phyloP scores from a whole-genome alignment of 306 rosid genomes.

The Citrullus amarus region DNA sequence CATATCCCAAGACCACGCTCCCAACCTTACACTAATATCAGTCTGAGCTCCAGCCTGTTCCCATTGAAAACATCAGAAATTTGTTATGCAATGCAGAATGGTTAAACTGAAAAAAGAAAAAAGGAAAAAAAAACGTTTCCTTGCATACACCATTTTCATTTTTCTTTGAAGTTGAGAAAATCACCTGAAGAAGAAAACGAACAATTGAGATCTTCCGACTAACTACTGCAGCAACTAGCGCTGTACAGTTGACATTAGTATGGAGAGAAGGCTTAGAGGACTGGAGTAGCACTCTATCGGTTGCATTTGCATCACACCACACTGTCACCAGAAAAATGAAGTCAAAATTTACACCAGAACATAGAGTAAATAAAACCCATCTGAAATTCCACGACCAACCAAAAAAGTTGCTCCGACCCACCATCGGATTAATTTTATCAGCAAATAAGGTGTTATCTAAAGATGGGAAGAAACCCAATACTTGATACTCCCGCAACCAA shows the following conservation, averaged over 20 bases:
- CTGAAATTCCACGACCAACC: not conserved
- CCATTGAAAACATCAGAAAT: not conserved
- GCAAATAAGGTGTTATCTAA: not conserved
- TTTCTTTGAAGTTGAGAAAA: conserved; percentile 6
- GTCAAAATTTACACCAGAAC: not conserved
- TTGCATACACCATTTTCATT: not conserved
- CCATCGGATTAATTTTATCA: not conserved
- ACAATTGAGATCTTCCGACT: conserved; percentile 73
- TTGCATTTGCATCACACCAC: conserved; percentile 60
- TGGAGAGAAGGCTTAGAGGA: conserved; percentile 81
- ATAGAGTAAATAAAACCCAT: not conserved
- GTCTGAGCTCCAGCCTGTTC: conserved; percentile 49
- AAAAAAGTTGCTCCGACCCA: not conserved
- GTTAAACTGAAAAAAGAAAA: conserved; percentile 7
- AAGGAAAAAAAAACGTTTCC: not conserved
- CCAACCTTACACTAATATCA: conserved; percentile 48
- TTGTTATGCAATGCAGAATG: not conserved
- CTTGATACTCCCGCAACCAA: not conserved
- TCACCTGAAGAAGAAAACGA: conserved; percentile 64
- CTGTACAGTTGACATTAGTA: conserved; percentile 70
- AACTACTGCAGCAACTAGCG: conserved; percentile 78
- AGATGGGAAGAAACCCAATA: not conserved
- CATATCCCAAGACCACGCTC: conserved; percentile 96
- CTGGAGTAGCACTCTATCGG: conserved; percentile 61
- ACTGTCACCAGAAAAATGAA: conserved; percentile 30